Base-by-base conservation (phyloP, 139 green algal species). In the Mesostigma viride region DNA sequence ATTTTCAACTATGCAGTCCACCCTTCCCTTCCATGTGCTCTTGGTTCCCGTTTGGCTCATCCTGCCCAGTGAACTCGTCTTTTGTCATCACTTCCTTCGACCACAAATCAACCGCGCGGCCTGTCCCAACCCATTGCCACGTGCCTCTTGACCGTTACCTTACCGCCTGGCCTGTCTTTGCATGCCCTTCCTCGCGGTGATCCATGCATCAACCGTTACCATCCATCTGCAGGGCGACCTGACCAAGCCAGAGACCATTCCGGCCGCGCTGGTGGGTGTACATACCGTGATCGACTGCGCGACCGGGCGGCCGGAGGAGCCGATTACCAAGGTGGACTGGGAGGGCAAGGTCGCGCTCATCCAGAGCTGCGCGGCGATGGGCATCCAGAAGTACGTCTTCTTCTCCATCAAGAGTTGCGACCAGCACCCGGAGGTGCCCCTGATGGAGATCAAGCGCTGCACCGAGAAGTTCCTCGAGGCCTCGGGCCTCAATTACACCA, bases 341-440 rank as follows among this genome's bases (percentile, higher is more conserved):
- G 86, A 96, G 61, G 94, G 91, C 69, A 99, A 99, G 85, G 82
- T 91, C 8, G 89, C 88, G 4, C 86, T 98, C 61, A 97, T 99
- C 67, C 91, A 99, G 81, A 85, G 77, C 51, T 89, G 89, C 0
- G 84, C 97, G 84, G 92, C 93, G 0, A 95, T 99, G 93, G 90
- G 90, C 71, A 95, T 99, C 71, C 82, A 94, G 72, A 76, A 88
- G 31, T 99, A 95, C 78, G 64, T 99, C 26, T 98, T 97, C 86
- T 96, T 85, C 82, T 95, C 85, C 68, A 98, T 99, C 77, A 85
- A 90, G 77, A 85, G 95, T 70, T 97, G 90, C 73, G 86, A 97
- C 63, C 82, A 87, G 63, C 91, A 98, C 78, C 85, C 85, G 4
- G 82, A 95, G 72, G 84, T 96, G 64, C 79, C 79, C 32, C 68